phyloP scores from a whole-genome alignment of 208 protist genomes.

The Leishmania gerbilli region DNA sequence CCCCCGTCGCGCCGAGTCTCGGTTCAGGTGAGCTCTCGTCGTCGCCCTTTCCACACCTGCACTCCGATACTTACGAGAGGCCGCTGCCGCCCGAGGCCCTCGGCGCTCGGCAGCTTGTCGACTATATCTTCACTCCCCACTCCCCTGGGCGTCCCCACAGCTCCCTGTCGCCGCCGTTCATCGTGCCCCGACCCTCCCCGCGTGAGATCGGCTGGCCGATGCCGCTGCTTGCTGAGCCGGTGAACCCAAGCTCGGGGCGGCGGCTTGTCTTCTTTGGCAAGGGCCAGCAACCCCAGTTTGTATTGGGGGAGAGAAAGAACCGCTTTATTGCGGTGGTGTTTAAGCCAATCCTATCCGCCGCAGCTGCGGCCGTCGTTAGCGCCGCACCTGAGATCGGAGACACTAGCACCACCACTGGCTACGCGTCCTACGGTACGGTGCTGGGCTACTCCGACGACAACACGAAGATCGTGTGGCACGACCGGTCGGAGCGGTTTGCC shows the following conservation, averaged over 20 bases:
- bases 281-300: constrained; percentile 36
- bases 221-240: constrained; percentile 43
- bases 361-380: constrained; percentile 4
- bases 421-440: constrained; percentile 63
- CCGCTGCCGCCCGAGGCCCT: constrained; percentile 39
- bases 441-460: constrained; percentile 78
- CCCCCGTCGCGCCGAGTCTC: constrained; percentile 9
- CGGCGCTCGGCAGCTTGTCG: constrained; percentile 49
- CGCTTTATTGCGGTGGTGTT: constrained; percentile 54
- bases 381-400: not conserved
- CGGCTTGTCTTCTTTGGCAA: constrained; percentile 67
- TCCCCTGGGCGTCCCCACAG: constrained; percentile 24
- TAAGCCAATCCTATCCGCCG: constrained; percentile 25
- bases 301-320: constrained; percentile 41
- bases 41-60: constrained; percentile 7
- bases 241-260: constrained; percentile 42
- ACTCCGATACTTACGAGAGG: constrained; percentile 38
- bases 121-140: constrained; percentile 36
- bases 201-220: constrained; percentile 49
- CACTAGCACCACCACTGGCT: constrained; percentile 9
- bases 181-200: constrained; percentile 18
- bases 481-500: constrained; percentile 65
- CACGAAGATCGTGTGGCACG: constrained; percentile 76
- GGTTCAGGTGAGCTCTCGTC: constrained; percentile 3
- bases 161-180: constrained; percentile 33